Base-by-base conservation (phyloP, 75 land plant genomes). In the Azolla pinnata region DNA sequence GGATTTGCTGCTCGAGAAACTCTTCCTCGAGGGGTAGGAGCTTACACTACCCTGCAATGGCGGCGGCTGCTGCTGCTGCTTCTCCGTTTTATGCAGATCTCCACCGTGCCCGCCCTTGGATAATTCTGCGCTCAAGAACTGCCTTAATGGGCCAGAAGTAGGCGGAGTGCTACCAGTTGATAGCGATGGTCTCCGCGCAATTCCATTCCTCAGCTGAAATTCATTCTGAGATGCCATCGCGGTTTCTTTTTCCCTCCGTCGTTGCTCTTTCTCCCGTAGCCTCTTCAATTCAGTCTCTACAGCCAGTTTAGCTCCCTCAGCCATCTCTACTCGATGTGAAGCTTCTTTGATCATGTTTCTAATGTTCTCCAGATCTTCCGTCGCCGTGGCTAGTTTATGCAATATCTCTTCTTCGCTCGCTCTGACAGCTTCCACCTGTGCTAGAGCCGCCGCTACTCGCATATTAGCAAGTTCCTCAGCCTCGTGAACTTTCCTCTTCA, bases 301-400 rank as follows among this genome's bases (percentile, higher is more conserved):
- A 10, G 86, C 89, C 32, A 59, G 73, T 64, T 76, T 92, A 10
- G 95, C 97, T 21, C 87, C 87, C 63, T 88, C 96, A 20, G 96
- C 98, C 76, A 76, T 83, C 64, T 88, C 87, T 47, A 82, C 89
- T 62, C 67, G 75, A 67, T 73, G 76, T 53, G 79, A 35, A 14
- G 84, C 90, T 19, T 83, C 79, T 57, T 73, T 68, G 4, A 79
- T 69, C 10, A 75, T 79, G 10, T 54, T 25, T 50, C 77, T 74
- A 50, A 70, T 76, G 1, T 71, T 78, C 49, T 75, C 74, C 29
- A 75, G 67, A 35, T 79, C 85, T 42, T 58, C 67, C 30, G 68
- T 44, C 9, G 56, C 64, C 4, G 58, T 21, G 45, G 79, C 84
- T 20, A 88, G 29, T 30, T 70, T 72, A 53, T 64, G 31, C 45